phyloP scores from a whole-genome alignment of 306 rosid genomes.

The Sophora flavescens region DNA sequence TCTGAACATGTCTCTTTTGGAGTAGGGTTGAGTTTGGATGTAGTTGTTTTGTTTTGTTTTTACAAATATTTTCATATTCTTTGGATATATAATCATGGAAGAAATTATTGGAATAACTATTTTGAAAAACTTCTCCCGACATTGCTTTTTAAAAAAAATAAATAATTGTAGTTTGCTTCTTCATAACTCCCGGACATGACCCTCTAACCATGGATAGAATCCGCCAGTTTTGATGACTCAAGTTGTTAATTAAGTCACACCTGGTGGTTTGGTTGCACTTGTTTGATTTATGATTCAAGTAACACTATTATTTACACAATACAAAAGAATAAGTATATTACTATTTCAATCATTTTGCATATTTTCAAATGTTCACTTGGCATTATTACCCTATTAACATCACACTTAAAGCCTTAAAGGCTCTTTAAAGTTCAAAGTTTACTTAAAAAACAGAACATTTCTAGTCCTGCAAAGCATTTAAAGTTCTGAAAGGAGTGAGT shows the following conservation, averaged over 20 bases:
- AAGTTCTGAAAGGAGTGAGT: constrained; percentile 41
- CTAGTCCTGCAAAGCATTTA: constrained; percentile 45
- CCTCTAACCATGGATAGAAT: neutral
- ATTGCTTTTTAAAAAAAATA: too few species aligned
- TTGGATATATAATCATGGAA: too few species aligned
- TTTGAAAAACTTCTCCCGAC: too few species aligned
- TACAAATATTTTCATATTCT: too few species aligned
- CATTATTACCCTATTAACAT: constrained; percentile 18
- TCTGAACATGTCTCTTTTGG: constrained; percentile 41
- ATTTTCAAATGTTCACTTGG: neutral
- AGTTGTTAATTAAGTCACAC: neutral
- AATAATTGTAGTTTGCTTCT: too few species aligned
- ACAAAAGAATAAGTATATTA: too few species aligned
- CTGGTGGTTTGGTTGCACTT: neutral
- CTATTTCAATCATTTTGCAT: too few species aligned
- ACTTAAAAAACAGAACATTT: constrained; percentile 31
- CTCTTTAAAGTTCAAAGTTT: constrained; percentile 1
- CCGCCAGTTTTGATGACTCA: neutral
- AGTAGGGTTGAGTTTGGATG: constrained; percentile 35
- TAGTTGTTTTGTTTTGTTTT: neutral
- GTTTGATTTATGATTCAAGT: neutral
- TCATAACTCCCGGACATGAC: neutral
- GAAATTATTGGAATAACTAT: too few species aligned
- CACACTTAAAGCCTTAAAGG: constrained; percentile 11
- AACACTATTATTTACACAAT: neutral